These are phyloP conservation scores for Lodderomyces beijingensis DNA, from an alignment of 1,139 yeast genomes.

Conservation along the genomic window DNA sequence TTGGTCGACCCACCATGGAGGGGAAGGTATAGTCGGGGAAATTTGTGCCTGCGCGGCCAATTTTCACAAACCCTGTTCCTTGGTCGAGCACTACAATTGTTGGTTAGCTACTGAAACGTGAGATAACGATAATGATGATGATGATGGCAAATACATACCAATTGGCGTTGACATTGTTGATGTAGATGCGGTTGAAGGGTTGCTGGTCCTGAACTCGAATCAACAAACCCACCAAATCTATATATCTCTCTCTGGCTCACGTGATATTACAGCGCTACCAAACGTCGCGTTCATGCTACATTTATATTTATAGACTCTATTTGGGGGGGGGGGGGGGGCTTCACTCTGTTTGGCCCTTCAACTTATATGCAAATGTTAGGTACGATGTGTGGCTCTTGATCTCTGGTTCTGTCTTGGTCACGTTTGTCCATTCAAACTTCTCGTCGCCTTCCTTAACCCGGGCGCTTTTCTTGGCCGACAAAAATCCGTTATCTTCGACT, in stretches of 20 bases:
- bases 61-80: constrained; percentile 96
- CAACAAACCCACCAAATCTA: too few species aligned
- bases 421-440: constrained; percentile 73
- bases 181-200: too few species aligned
- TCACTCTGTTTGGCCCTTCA: too few species aligned
- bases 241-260: too few species aligned
- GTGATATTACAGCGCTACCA: too few species aligned
- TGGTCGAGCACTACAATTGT: constrained; percentile 87
- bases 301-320: too few species aligned
- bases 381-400: constrained; percentile 93
- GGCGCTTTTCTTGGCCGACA: constrained; percentile 86
- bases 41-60: constrained; percentile 95
- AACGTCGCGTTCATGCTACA: too few species aligned
- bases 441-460: constrained; percentile 85
- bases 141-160: constrained; percentile 6
- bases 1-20: constrained; percentile 96
- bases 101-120: background rate
- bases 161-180: constrained; percentile 7
- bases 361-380: constrained; percentile 72
- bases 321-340: too few species aligned
- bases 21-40: constrained; percentile 99
- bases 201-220: too few species aligned
- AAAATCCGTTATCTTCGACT: constrained; percentile 56
- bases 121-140: too few species aligned
- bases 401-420: constrained; percentile 78